Base-by-base conservation (phyloP, 768 basidiomycete species). In the Amanita fuliginea region DNA sequence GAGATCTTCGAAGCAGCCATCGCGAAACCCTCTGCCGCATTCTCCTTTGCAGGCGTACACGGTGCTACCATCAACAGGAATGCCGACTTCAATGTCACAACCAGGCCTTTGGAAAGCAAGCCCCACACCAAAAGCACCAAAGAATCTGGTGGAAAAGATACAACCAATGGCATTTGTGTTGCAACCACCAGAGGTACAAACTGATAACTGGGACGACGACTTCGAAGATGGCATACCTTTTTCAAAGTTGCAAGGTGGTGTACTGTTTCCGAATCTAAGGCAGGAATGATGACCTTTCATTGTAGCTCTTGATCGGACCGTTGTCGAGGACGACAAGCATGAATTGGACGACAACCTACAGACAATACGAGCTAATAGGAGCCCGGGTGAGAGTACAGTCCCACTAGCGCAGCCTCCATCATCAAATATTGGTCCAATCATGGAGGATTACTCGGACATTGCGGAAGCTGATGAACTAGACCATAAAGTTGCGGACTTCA, bases 171-270 rank as follows among this genome's bases (percentile, higher is more conserved):
- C 77, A 3, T 82, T 85, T 54, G 76, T 72, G 13, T 65, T 87
- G 19, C 83, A 80, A 51, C 75, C 78, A 19, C 85, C 84, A 14
- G 86, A 93, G 67, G 84, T 90, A 55, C 86, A 89, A 61, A 86
- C 83, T 1, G 93, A 96, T 61, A 95, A 93, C 55, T 99, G 96
- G 96, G 96, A 99, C 59, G 90, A 93, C 55, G 96, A 99, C 60
- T 99, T 99, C 55, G 91, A 93, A 61, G 91, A 90, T 55, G 91
- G 86, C 1, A 92, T 93, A 30, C 91, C 90, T 0, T 78, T 89
- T 47, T 80, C 83, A 6, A 95, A 93, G 64, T 63, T 94, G 26
- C 86, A 85, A 69, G 82, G 75, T 75, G 24, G 40, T 46, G 6
- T 1, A 13, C 34, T 51, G 2, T 13, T 33, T 39, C 7, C 32